Base-by-base conservation (phyloP, 108 stramenopile species). In the Skeletonema menzelii region DNA sequence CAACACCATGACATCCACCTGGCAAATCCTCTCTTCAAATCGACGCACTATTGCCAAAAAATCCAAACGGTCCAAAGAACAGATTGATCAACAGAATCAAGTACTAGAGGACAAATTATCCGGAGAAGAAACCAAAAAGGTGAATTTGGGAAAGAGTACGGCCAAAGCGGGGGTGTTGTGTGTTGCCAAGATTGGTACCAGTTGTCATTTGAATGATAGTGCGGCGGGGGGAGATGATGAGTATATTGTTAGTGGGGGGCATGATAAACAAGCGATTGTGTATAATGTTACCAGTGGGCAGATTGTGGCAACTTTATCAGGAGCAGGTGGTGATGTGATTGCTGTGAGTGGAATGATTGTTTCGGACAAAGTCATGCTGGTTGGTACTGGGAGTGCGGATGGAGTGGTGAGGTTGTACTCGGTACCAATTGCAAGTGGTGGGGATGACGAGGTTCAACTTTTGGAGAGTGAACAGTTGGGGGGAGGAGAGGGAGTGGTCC, bases 201-300 rank as follows among this genome's bases (percentile, higher is more conserved):
- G 40, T 42, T 15, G 14, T 42, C 40, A 42, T 42, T 42, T 42
- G 40, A 42, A 42, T n/a, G 5, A 8, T 20, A 22, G 1, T n/a
- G 46, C 0, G 1, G 46, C 0, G 1, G 46, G 46, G 49, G 38
- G 5, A 22, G 65, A 14, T 4, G 47, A 56, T 11, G 61, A 69
- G 15, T 63, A 73, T 12, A 62, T 92, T 49, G 85, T 82, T 26
- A 91, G 89, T 15, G 87, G 84, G 57, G 93, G 91, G 35, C 82
- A 73, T 11, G 94, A 95, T 63, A 88, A 87, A 68, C 86, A 87
- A 69, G 68, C 91, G 5, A 58, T 87, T 13, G 77, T 93, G 20
- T 95, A 91, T 53, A 75, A 90, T 75, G 37, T 73, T 8, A 59
- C 22, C 8, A 71, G 67, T 24, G 77, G 87, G 31, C 61, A 78